Base-by-base conservation (phyloP, 805 yeast species). In the Starmerella scarabaei region DNA sequence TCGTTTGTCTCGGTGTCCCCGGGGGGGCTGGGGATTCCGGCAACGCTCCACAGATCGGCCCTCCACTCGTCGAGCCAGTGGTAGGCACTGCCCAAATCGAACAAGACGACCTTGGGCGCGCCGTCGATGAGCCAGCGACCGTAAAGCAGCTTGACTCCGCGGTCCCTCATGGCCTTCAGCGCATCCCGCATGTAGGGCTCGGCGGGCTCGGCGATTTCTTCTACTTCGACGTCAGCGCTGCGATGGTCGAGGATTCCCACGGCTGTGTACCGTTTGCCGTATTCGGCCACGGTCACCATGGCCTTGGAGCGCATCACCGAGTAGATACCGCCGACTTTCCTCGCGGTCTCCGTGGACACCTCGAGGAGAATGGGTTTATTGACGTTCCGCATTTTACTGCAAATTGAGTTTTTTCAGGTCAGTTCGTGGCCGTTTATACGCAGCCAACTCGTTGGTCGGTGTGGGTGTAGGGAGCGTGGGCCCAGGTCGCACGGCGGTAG, bases 91-190 rank as follows among this genome's bases (percentile, higher is more conserved):
- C 77, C 73, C 44, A 84, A 68, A 58, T 88, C 97, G 53, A 91
- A 91, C 35, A 88, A 65, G 34, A 88, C 65, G 19, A 91, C 97
- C 38, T 94, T 65, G 18, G 98, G 98, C 0, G 97, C 94, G 16
- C 97, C 96, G 58, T 91, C 98, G 52, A 88, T 85, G 53, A 88
- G 71, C 98, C 98, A 88, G 43, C 96, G 71, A 35, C 96, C 97
- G 55, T 88, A 86, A 38, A 85, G 64, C 67, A 79, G 82, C 42
- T 70, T 64, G 48, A 88, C 73, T 23, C 97, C 97, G 36, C 95
- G 68, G 14, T 71, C 69, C 35, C 72, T 62, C 97, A 88, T 88
- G 11, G 83, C 68, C 42, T 78, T 77, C 52, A 88, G 65, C 1
- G 93, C 67, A 20, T 67, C 68, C 53, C 69, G 70, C 47, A 86